Conservation (phyloP, 768 basidiomycete genomes). For the Lactarius deliciosus region DNA sequence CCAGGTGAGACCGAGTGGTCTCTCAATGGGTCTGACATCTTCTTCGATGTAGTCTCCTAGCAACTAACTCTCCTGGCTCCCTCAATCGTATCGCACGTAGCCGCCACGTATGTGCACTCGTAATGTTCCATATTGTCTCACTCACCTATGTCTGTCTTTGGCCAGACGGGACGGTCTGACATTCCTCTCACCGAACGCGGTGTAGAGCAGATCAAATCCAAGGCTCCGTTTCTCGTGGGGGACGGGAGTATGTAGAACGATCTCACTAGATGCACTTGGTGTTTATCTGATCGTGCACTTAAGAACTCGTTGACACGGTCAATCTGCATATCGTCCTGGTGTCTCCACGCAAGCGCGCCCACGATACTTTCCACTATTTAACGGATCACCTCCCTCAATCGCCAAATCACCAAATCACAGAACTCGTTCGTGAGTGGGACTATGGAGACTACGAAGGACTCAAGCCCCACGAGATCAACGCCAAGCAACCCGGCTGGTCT, state of each 20-base stretch:
- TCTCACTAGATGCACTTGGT: background rate
- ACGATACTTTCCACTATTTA: constrained; percentile 80
- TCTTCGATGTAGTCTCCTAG: background rate
- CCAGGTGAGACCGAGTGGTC: constrained; percentile 95
- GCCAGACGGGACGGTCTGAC: constrained; percentile 82
- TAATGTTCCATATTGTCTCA: background rate
- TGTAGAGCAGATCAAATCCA: constrained; percentile 63
- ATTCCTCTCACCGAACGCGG: constrained; percentile 84
- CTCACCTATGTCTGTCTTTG: constrained; percentile 20
- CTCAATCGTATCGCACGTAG: constrained; percentile 37
- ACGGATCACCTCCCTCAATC: constrained; percentile 50
- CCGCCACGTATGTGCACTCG: constrained; percentile 52
- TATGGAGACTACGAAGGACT: constrained; percentile 92
- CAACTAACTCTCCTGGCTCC: background rate
- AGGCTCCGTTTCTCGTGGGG: constrained; percentile 69
- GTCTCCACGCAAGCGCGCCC: constrained; percentile 86
- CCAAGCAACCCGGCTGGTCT: constrained; percentile 59
- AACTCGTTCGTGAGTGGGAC: constrained; percentile 82
- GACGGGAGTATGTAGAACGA: constrained; percentile 59
- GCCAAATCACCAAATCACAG: constrained; percentile 59
- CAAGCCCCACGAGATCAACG: constrained; percentile 71
- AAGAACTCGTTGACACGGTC: constrained; percentile 75
- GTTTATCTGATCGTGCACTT: background rate
- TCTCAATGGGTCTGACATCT: constrained; percentile 62
- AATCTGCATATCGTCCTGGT: constrained; percentile 75